Evolutionary conservation across 768 basidiomycete genomes (phyloP), one percentile per base, ranked within the genome.

Genomic region (Boletales sp.): DNA sequence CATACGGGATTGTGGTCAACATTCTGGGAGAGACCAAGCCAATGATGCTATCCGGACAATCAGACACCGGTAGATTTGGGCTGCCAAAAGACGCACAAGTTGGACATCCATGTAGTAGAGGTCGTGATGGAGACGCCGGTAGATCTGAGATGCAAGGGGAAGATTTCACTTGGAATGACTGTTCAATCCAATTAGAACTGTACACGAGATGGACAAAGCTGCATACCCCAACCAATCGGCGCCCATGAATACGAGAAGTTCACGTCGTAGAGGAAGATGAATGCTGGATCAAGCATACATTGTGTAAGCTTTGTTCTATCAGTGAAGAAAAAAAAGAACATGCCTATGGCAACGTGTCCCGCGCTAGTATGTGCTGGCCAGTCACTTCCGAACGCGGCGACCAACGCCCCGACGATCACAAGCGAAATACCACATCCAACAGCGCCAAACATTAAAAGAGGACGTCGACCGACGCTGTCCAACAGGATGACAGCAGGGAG

Each of bases 121-220:
- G 74, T 70, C 8, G 65, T 74, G 21, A 74, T 66, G 0, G 73
- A 72, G 21, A 74, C 69, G 21, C 73, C 73, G 13, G 71, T 74
- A 8, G 71, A 68, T 27, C 73, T 59, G 13, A 73, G 64, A 39
- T 73, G 70, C 34, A 74, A 50, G n/a, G 73, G 73, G 40, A 74
- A 74, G 31, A 74, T 61, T 52, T 74, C 73, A 27, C 66, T 68
- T 12, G 73, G 72, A 40, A 74, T 62, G 11, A 74, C 69, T 65
- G 54, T 67, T 55, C 54, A 50, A 24, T 24, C 31, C 9, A 15
- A 12, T 12, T 14, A 34, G 34, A 34, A 34, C 13, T 13, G 34
- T 12, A 34, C 5, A 15, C 7, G 10, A 34, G 13, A 15, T 0
- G 51, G 45, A 9, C 8, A 30, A 35, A 40, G 14, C 32, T 43